Percentiles rank a stretch among this genome's conserved stretches.
Conservation (phyloP, 2,329 filamentous ascomycete species). For the Talaromyces rugulosus region DNA sequence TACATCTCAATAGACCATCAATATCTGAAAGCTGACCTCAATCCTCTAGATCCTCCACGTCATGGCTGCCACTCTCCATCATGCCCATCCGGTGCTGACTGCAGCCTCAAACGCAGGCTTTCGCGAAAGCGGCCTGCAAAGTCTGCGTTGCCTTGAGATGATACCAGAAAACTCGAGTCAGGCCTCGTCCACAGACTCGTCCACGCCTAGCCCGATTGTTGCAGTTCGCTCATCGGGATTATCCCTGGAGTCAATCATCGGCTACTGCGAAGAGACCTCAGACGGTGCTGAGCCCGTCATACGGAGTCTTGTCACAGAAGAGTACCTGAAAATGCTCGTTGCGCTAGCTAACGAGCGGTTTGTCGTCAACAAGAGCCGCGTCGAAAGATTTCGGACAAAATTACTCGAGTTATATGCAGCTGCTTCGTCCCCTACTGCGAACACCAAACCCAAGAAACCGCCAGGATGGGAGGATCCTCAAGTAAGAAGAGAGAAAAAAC, state of each 20-base stretch:
- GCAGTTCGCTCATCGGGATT: slow-evolving; percentile 81
- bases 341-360: slow-evolving; percentile 64
- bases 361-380: slow-evolving; percentile 35
- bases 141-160: slow-evolving; percentile 52
- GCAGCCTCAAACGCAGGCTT: slow-evolving; percentile 80
- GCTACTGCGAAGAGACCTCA: slow-evolving; percentile 37
- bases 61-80: slow-evolving; percentile 66
- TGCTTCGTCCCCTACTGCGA: neutral
- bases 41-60: slow-evolving; percentile 75
- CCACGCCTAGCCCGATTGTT: slow-evolving; percentile 64
- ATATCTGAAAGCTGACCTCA: neutral
- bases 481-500: slow-evolving; percentile 35
- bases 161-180: neutral
- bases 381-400: slow-evolving; percentile 31
- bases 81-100: slow-evolving; percentile 71
- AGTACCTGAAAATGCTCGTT: slow-evolving; percentile 65
- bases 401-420: slow-evolving; percentile 23
- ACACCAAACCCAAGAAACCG: slow-evolving; percentile 14
- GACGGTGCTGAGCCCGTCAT: slow-evolving; percentile 33
- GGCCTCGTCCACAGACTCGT: slow-evolving; percentile 16
- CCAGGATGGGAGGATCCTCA: slow-evolving; percentile 36
- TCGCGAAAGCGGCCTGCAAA: slow-evolving; percentile 74
- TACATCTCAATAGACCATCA: neutral
- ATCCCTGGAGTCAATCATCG: slow-evolving; percentile 76
- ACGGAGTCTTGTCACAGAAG: slow-evolving; percentile 57